Conservation (phyloP, 1,139 yeast genomes). For the Candida pseudoviswanathii region DNA sequence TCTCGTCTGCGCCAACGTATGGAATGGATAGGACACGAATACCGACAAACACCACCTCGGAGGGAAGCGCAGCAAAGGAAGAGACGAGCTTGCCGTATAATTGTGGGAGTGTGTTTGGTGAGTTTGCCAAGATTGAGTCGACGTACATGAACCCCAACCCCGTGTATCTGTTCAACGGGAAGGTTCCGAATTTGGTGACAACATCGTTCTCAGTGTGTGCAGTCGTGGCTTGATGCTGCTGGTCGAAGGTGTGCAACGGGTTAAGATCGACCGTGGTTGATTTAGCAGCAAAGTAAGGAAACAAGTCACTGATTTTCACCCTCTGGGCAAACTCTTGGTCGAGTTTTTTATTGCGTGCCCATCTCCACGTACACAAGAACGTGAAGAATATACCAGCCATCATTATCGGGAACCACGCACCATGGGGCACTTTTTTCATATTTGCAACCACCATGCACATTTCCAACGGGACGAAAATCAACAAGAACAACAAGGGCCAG, state of each 20-base stretch:
- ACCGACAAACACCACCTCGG: conserved; percentile 43
- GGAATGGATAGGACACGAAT: conserved; percentile 46
- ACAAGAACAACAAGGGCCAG: conserved; percentile 35
- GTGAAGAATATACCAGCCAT: conserved; percentile 35
- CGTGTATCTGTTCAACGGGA: conserved; percentile 26
- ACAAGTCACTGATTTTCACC: conserved; percentile 31
- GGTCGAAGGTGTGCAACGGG: conserved; percentile 4
- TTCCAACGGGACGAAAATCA: conserved; percentile 50
- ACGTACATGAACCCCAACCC: conserved; percentile 48
- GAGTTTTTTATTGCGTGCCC: conserved; percentile 46
- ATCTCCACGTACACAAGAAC: conserved; percentile 49
- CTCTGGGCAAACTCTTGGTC: conserved; percentile 34
- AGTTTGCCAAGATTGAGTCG: conserved; percentile 31
- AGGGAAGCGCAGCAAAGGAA: conserved; percentile 45
- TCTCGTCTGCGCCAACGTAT: conserved; percentile 35
- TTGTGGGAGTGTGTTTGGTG: conserved; percentile 47
- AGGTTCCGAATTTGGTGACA: conserved; percentile 24
- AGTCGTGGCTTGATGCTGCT: conserved; percentile 2
- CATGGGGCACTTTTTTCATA: conserved; percentile 52
- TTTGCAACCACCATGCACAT: conserved; percentile 47
- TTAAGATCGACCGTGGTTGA: conserved; percentile 26
- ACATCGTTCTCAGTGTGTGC: conserved; percentile 15
- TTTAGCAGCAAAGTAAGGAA: conserved; percentile 24
- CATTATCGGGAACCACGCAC: conserved; percentile 61
- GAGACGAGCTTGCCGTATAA: conserved; percentile 36